Conservation (phyloP, 805 yeast genomes). For the Metschnikowia amazonensis region DNA sequence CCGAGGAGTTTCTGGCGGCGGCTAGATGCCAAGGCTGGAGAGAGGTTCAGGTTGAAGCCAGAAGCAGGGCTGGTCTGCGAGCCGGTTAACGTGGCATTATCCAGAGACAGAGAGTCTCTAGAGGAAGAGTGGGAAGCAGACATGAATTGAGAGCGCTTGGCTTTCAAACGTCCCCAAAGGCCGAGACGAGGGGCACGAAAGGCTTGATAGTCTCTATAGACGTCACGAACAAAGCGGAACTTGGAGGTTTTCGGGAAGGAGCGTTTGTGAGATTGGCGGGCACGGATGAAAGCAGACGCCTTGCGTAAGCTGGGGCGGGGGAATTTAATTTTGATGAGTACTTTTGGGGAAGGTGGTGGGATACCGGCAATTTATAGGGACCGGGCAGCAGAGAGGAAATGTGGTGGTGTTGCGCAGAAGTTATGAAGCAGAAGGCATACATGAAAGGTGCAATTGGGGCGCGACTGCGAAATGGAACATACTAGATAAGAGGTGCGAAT, state of each 20-base stretch:
- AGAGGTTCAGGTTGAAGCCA: constrained; percentile 3
- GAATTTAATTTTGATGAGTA: constrained; percentile 10
- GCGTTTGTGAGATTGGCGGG: constrained; percentile 15
- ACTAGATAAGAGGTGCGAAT: too few species aligned
- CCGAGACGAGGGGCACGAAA: constrained; percentile 19
- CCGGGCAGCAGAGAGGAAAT: not conserved
- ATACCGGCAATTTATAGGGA: not conserved
- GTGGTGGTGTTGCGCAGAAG: constrained; percentile 2
- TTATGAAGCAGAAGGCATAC: not conserved
- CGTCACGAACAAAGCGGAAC: constrained; percentile 26
- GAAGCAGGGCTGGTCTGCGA: not conserved
- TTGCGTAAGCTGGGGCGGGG: constrained; percentile 13
- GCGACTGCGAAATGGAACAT: constrained; percentile 4
- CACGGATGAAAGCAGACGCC: constrained; percentile 12
- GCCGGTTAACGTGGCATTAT: not conserved
- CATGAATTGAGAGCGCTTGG: constrained; percentile 17
- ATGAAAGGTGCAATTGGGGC: not conserved
- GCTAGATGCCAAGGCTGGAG: constrained; percentile 15
- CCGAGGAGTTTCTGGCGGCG: constrained; percentile 48
- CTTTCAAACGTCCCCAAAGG: constrained; percentile 15
- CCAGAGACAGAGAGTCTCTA: constrained; percentile 1
- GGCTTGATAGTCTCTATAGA: constrained; percentile 32
- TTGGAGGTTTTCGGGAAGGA: constrained; percentile 20
- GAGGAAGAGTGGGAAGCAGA: not conserved
- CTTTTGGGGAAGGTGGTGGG: not conserved